Evolutionary conservation across 2,329 filamentous ascomycete genomes (phyloP).

Genomic region (Fusarium palustre): DNA sequence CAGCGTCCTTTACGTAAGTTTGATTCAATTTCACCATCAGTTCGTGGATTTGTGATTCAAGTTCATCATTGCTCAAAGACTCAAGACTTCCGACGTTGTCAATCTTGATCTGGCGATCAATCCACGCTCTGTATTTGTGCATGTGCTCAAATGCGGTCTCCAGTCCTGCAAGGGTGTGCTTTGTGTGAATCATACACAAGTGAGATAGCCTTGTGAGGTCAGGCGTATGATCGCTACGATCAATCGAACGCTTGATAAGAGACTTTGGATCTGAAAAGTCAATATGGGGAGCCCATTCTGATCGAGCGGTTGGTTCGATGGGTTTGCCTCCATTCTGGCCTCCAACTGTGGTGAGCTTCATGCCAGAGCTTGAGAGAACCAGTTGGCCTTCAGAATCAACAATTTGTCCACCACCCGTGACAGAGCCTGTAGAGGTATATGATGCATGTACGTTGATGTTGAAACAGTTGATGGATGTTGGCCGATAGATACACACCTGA

Average conservation of each 20-base stretch:
- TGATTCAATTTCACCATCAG: not conserved
- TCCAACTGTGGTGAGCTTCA: not conserved
- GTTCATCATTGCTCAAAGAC: not conserved
- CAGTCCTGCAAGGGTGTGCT: not conserved
- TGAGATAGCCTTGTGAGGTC: not conserved
- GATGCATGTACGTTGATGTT: not conserved
- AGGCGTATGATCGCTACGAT: not conserved
- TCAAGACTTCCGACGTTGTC: not conserved
- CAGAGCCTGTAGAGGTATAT: not conserved
- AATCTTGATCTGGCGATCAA: not conserved
- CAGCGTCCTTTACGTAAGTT: not conserved
- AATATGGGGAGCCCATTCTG: conserved; percentile 1
- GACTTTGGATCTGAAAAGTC: not conserved
- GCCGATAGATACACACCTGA: conserved; percentile 2
- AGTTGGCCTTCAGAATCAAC: not conserved
- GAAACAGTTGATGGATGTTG: not conserved
- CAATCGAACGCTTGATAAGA: not conserved
- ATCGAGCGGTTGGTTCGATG: not conserved
- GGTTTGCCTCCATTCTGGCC: not conserved
- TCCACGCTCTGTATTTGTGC: conserved; percentile 2
- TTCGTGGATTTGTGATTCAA: not conserved
- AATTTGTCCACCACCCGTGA: not conserved
- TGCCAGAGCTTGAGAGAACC: not conserved
- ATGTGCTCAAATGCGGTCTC: not conserved
- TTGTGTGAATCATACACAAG: not conserved